Conservation (phyloP, 371 early-diverging fungal species). For the Circinella minor region DNA sequence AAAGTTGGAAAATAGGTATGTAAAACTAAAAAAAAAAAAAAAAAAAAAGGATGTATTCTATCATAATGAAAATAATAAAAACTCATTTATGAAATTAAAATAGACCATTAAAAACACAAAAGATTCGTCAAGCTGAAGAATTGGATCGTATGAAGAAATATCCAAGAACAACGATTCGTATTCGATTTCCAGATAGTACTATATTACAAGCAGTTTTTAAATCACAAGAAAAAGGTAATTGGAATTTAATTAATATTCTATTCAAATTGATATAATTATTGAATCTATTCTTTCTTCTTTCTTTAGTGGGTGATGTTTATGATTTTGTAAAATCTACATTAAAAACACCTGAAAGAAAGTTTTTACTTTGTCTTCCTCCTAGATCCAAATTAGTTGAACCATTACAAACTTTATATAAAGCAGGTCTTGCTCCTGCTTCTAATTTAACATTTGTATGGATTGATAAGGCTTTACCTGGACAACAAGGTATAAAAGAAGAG, state of each 20-base stretch:
- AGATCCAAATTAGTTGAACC: constrained; percentile 47
- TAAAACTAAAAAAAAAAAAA: background rate
- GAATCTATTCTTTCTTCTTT: no score
- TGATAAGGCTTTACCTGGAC: constrained; percentile 27
- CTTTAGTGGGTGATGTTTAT: constrained; percentile 41
- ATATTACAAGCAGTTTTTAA: constrained; percentile 48
- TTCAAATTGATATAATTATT: no score
- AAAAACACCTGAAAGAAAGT: constrained; percentile 47
- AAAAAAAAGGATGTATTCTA: no score
- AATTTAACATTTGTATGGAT: constrained; percentile 54
- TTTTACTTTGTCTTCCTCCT: constrained; percentile 52
- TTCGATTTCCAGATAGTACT: constrained; percentile 49
- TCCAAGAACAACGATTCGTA: constrained; percentile 52
- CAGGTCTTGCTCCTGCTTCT: constrained; percentile 52
- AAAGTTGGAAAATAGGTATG: constrained; percentile 46
- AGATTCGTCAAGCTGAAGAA: constrained; percentile 50
- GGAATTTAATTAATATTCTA: no score
- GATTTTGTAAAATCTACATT: constrained; percentile 43
- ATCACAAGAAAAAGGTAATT: constrained; percentile 52
- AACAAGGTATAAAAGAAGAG: constrained; percentile 22
- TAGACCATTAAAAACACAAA: constrained; percentile 55
- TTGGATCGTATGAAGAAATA: constrained; percentile 48
- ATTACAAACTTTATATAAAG: constrained; percentile 42
- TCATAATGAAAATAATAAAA: no score
- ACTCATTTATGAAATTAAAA: no score